Conservation (phyloP, 2,329 filamentous ascomycete species). For the Coleophoma cylindrospora region DNA sequence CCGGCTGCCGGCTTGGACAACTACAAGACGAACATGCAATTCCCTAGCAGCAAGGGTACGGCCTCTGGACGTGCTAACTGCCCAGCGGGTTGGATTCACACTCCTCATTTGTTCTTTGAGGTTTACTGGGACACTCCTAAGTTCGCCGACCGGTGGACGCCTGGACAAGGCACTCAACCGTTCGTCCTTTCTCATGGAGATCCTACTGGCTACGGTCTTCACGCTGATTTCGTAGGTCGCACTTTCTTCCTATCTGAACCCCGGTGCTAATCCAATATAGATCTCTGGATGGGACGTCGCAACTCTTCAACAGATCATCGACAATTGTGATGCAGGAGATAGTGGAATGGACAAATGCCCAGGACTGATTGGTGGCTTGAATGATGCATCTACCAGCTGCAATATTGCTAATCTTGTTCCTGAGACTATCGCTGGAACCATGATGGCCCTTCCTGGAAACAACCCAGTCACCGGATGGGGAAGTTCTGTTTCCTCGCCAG, state of each 20-base stretch:
- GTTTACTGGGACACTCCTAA: slow-evolving; percentile 74
- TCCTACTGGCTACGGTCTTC: slow-evolving; percentile 67
- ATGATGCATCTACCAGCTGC: slow-evolving; percentile 41
- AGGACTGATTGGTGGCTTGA: slow-evolving; percentile 47
- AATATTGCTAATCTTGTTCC: slow-evolving; percentile 41
- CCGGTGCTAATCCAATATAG: slow-evolving; percentile 44
- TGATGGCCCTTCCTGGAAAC: slow-evolving; percentile 48
- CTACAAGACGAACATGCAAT: slow-evolving; percentile 66
- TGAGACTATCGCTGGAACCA: slow-evolving; percentile 37
- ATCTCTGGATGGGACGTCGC: slow-evolving; percentile 69
- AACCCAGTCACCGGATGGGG: slow-evolving; percentile 50
- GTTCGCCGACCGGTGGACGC: slow-evolving; percentile 57
- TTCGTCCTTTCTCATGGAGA: slow-evolving; percentile 81
- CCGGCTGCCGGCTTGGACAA: slow-evolving; percentile 50
- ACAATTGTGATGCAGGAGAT: slow-evolving; percentile 62
- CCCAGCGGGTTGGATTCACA: slow-evolving; percentile 62
- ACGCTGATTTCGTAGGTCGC: slow-evolving; percentile 61
- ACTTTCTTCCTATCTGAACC: neutral
- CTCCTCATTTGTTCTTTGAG: slow-evolving; percentile 78
- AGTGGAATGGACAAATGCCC: slow-evolving; percentile 59
- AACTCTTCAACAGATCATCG: slow-evolving; percentile 66
- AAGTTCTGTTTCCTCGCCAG: slow-evolving; percentile 3
- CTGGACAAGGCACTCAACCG: slow-evolving; percentile 57
- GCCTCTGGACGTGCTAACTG: slow-evolving; percentile 53
- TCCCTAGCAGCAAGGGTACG: slow-evolving; percentile 47